Percentiles rank a stretch among this genome's conserved stretches.
Conservation (phyloP, 202 grass and related monocot species). For the Cymbopogon flexuosus region DNA sequence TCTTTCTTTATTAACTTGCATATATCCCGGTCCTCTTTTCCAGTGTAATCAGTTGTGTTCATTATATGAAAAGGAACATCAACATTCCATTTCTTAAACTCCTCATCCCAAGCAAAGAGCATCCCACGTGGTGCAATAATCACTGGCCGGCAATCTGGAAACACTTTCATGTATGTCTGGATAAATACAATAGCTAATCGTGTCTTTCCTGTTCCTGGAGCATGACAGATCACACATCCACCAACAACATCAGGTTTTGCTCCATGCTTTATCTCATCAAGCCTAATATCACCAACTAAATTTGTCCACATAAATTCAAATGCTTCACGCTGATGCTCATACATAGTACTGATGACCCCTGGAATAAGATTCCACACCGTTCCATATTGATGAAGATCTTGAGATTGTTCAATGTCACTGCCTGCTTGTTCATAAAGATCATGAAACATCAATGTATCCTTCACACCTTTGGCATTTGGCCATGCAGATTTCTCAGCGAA, state of each 20-base stretch:
- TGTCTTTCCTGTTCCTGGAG: constrained; percentile 90
- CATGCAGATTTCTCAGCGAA: constrained; percentile 51
- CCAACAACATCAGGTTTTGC: constrained; percentile 68
- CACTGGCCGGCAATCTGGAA: constrained; percentile 73
- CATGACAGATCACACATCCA: constrained; percentile 90
- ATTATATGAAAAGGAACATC: constrained; percentile 84
- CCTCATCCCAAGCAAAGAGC: constrained; percentile 89
- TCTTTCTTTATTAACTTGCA: constrained; percentile 56
- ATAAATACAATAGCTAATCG: constrained; percentile 83
- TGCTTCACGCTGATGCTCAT: constrained; percentile 75
- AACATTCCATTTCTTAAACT: constrained; percentile 82
- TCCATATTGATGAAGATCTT: constrained; percentile 41
- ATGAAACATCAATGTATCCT: constrained; percentile 43
- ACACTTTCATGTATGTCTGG: constrained; percentile 83
- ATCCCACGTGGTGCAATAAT: constrained; percentile 85
- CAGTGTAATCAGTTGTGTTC: constrained; percentile 68
- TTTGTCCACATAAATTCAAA: constrained; percentile 99
- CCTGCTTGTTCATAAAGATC: constrained; percentile 53
- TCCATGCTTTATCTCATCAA: constrained; percentile 53
- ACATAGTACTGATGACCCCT: constrained; percentile 58
- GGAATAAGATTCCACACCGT: constrained; percentile 94
- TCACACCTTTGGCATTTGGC: constrained; percentile 37
- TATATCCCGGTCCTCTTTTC: constrained; percentile 68
- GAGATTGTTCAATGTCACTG: constrained; percentile 24
- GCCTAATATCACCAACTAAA: constrained; percentile 62